These are phyloP conservation scores for Westerdykella aurantiaca DNA, from an alignment of 2,329 filamentous ascomycete genomes.

Conservation along the genomic window DNA sequence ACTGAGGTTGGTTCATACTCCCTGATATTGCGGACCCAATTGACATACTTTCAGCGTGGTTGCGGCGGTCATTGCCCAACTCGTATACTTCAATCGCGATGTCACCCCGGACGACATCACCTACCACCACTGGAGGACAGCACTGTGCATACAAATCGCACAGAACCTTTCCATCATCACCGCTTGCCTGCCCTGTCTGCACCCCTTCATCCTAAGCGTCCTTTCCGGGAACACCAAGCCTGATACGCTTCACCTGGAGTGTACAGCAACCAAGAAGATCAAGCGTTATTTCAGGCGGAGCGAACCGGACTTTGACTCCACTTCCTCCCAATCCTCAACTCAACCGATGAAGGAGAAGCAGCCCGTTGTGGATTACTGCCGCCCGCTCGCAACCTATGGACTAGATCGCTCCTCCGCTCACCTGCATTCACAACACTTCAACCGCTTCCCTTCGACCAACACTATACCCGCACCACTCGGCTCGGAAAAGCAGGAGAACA, in stretches of 20 bases:
- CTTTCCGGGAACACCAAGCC: conserved; percentile 11
- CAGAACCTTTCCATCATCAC: conserved; percentile 27
- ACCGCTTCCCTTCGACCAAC: conserved; percentile 13
- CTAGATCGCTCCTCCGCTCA: conserved; percentile 20
- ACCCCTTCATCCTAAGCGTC: conserved; percentile 21
- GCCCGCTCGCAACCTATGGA: conserved; percentile 24
- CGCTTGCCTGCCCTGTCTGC: conserved; percentile 22
- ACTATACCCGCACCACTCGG: conserved; percentile 11
- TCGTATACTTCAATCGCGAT: conserved; percentile 19
- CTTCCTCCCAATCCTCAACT: conserved; percentile 2
- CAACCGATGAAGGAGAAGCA: conserved; percentile 11
- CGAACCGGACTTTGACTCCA: conserved; percentile 6
- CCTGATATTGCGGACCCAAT: background rate
- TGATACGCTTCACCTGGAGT: conserved; percentile 9
- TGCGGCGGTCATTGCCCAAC: conserved; percentile 15
- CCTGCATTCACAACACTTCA: conserved; percentile 15
- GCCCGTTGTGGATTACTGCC: conserved; percentile 14
- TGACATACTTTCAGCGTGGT: conserved; percentile 16
- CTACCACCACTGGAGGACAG: conserved; percentile 15
- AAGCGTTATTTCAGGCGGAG: conserved; percentile 1
- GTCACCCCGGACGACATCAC: conserved; percentile 6
- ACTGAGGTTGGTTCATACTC: conserved; percentile 14
- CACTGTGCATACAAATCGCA: conserved; percentile 22
- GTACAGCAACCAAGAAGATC: background rate
- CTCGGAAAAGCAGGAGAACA: conserved; percentile 9